Evolutionary conservation across 2,329 filamentous ascomycete genomes (phyloP), one percentile per base, ranked within the genome.

Genomic region (Hypoxylon sp.): DNA sequence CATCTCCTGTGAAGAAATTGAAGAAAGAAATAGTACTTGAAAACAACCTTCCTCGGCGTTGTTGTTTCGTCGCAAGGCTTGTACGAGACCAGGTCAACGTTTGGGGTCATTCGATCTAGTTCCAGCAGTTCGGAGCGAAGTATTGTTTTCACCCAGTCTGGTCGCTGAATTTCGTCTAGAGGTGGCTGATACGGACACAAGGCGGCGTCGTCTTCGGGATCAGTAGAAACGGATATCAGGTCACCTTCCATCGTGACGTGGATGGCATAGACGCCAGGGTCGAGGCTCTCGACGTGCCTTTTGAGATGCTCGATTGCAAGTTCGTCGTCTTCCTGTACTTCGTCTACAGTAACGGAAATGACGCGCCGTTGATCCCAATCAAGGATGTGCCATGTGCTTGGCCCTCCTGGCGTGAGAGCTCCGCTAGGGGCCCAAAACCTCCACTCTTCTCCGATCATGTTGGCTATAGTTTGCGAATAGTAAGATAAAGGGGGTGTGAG

Each of bases 1-100:
- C 78, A 80, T 7, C 66, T 54, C 28, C 33, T 61, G 2, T 55
- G 16, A 11, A 70, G 18, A 38, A 67, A 55, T 22, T 73, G 67
- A 12, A 42, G 54, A 26, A 74, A 33, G 20, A 76, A 74, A 63
- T 75, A 77, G 57, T 80, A 79, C 54, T 80, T 80, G 67, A 79
- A 79, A 4, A 75, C 75, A 28, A 73, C 61, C 40, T 49, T 30
- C n/a, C 18, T 32, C 26, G 45, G 45, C 2, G 16, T 49, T 28
- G 24, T 2, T 49, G 51, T 33, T 28, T 40, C 33, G 2, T 45
- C 3, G 40, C 62, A 65, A 56, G 64, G 69, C 38, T 59, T 30
- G 52, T 75, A 75, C 30, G 53, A 42, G 7, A 76, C 73, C 44
- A 76, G 70, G 50, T 77, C 75, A 22, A 73, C 68, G 46, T 72